These are phyloP conservation scores for Farysia itapuensis DNA, from an alignment of 1,284 basidiomycete species.

Conservation along the genomic window DNA sequence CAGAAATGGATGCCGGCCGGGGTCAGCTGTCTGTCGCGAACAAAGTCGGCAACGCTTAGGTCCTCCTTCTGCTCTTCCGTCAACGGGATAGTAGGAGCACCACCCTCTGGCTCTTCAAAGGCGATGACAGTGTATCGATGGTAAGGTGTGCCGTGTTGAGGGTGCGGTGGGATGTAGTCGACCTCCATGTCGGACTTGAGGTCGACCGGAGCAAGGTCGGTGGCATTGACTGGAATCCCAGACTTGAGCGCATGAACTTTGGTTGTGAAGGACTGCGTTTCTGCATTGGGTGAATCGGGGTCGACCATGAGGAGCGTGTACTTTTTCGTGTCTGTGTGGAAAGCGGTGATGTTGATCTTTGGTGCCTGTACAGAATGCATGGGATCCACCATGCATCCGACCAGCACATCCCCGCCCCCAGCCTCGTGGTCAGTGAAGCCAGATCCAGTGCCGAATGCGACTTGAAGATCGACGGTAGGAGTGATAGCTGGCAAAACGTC, in stretches of 20 bases:
- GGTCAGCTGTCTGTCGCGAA: constrained; percentile 66
- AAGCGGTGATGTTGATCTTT: constrained; percentile 71
- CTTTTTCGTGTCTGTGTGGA: constrained; percentile 75
- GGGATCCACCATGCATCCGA: constrained; percentile 64
- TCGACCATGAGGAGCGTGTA: constrained; percentile 89
- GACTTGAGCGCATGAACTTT: constrained; percentile 83
- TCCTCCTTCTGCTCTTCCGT: constrained; percentile 62
- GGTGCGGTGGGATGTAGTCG: constrained; percentile 80
- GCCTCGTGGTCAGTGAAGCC: constrained; percentile 45
- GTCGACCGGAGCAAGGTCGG: constrained; percentile 50
- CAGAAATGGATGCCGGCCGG: constrained; percentile 75
- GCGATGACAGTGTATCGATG: constrained; percentile 80
- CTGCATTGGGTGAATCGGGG: constrained; percentile 80
- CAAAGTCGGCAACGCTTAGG: constrained; percentile 72
- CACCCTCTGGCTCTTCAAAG: constrained; percentile 67
- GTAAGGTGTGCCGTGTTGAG: constrained; percentile 78
- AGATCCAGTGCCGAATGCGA: constrained; percentile 65
- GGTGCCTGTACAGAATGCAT: constrained; percentile 69
- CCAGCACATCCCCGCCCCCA: constrained; percentile 67
- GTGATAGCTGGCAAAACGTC: constrained; percentile 76
- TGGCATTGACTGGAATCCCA: constrained; percentile 61
- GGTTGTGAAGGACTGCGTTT: constrained; percentile 69
- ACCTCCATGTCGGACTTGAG: constrained; percentile 68
- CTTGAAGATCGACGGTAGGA: constrained; percentile 73
- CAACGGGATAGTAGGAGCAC: not conserved